Percentiles rank a stretch among this genome's conserved stretches.
These are phyloP conservation scores for Geotrichum macrosporum DNA, from an alignment of 1,139 yeast genomes.

Conservation along the genomic window DNA sequence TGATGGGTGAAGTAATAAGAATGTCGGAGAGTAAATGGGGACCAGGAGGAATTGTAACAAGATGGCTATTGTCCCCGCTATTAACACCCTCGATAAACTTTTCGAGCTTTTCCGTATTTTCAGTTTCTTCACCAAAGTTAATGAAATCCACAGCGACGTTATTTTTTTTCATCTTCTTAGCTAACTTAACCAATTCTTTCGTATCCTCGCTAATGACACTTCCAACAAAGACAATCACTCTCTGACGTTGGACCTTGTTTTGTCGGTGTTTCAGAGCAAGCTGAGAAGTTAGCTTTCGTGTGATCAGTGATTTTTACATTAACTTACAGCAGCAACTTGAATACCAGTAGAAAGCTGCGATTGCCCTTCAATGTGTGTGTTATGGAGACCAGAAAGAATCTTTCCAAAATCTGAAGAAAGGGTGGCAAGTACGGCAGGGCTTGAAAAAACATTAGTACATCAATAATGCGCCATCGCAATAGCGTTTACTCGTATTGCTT, in stretches of 20 bases:
- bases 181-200: conserved; percentile 73
- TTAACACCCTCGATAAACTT: conserved; percentile 73
- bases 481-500: too few relatives aligned
- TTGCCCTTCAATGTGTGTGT: conserved; percentile 67
- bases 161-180: conserved; percentile 91
- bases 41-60: conserved; percentile 86
- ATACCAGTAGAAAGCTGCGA: conserved; percentile 75
- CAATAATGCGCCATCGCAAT: too few relatives aligned
- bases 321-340: conserved; percentile 76
- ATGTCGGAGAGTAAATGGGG: conserved; percentile 74
- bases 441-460: too few relatives aligned
- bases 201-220: conserved; percentile 72
- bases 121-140: conserved; percentile 84
- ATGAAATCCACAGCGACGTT: conserved; percentile 85
- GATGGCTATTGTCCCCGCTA: conserved; percentile 73
- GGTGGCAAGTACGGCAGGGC: conserved; percentile 81
- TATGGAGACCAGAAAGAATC: conserved; percentile 81
- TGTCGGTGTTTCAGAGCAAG: conserved; percentile 94
- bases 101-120: conserved; percentile 74
- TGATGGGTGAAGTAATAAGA: conserved; percentile 63
- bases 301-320: too few relatives aligned
- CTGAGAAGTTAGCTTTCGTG: conserved; percentile 22
- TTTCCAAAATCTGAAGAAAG: conserved; percentile 85
- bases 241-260: conserved; percentile 85
- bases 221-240: conserved; percentile 87